Evolutionary conservation across 176 grass and related monocot genomes (phyloP), one percentile per base, ranked within the genome.

Genomic region (Saccharum officinarum): DNA sequence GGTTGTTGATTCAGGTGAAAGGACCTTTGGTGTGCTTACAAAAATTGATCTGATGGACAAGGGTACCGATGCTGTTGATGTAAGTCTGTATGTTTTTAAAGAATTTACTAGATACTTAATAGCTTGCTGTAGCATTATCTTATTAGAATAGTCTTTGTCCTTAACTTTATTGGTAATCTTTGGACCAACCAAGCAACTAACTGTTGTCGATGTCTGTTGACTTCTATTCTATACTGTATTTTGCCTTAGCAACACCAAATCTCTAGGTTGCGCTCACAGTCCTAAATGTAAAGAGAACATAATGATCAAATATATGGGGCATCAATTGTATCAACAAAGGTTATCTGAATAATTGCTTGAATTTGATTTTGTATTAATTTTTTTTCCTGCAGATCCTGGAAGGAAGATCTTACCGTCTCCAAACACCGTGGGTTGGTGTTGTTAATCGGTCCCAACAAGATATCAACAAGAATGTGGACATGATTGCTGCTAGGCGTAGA

Each of bases 11-110:
- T 39, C 86, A 99, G 97, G 97, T 87, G 97, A 99, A 88, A 88
- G 97, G 42, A 99, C 97, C 22, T 94, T 99, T 45, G 97, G 97
- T 79, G 97, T 99, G 63, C 94, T 99, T 14, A 99, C 97, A 61
- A 99, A 99, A 90, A 99, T 99, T 59, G 97, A 99, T 94, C 89
- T 99, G 66, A 99, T 99, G 97, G 97, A 99, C 87, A 99, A 99
- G 94, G 97, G 97, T 80, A 99, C 97, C 0, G 92, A 99, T 86
- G 97, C 97, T 82, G 97, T 99, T 86, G 97, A 99, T 90, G 97
- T 99, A 88, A 92, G 94, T 94, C 50, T 61, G 47, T 40, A 61
- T 36, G n/a, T 75, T 75, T 62, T 78, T 60, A n/a, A 77, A 83
- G 30, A 39, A 61, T 80, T 22, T 67, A 7, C 23, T 69, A 36